These are phyloP conservation scores for Clonostachys solani DNA, from an alignment of 2,329 filamentous ascomycete species.

Conservation along the genomic window DNA sequence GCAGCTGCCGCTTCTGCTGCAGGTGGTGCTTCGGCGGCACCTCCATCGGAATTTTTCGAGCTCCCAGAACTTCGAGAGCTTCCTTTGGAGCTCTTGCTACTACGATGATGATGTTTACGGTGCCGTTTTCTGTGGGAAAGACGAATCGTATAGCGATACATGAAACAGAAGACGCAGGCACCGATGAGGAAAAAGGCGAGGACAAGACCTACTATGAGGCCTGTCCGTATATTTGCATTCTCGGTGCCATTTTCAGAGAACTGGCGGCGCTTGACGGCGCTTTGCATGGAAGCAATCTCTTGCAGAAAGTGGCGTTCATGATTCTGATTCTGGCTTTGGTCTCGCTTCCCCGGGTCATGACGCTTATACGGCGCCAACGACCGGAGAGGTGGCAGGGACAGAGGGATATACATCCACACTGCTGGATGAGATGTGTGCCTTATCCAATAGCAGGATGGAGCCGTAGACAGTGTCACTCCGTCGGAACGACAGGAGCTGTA, in stretches of 20 bases:
- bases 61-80: constrained; percentile 7
- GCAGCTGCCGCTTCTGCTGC: background rate
- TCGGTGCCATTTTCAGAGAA: constrained; percentile 13
- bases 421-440: background rate
- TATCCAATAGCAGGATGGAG: no score
- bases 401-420: constrained; percentile 24
- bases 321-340: background rate
- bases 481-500: no score
- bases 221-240: constrained; percentile 34
- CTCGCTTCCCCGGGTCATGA: background rate
- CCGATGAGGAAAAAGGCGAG: constrained; percentile 32
- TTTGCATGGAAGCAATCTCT: background rate
- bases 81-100: constrained; percentile 23
- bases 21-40: constrained; percentile 2
- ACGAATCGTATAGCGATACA: constrained; percentile 31
- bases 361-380: constrained; percentile 5
- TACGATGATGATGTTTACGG: constrained; percentile 11
- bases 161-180: constrained; percentile 28
- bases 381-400: constrained; percentile 1
- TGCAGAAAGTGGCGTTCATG: background rate
- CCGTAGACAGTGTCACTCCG: no score
- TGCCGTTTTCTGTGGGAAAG: constrained; percentile 20
- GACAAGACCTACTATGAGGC: constrained; percentile 34
- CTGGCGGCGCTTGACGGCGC: constrained; percentile 3
- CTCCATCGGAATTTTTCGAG: constrained; percentile 19